phyloP scores from a whole-genome alignment of 331 rosid genomes.

The Prunus yedoensis region DNA sequence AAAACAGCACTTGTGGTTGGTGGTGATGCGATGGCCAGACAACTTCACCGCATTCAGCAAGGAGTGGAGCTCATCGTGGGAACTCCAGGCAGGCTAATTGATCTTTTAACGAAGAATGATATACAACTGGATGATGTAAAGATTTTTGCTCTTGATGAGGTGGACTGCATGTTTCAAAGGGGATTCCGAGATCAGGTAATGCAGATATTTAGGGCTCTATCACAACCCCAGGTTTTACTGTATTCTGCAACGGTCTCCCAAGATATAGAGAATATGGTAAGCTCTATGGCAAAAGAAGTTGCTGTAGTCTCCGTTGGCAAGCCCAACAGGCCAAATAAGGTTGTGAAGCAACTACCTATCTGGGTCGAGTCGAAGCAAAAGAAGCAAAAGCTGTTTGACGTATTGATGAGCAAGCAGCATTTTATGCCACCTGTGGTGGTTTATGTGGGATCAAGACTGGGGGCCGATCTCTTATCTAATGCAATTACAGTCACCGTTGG shows the following conservation, averaged over 20 bases:
- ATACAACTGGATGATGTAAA: constrained; percentile 55
- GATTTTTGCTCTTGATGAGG: constrained; percentile 81
- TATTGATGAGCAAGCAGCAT: constrained; percentile 64
- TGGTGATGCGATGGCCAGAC: constrained; percentile 83
- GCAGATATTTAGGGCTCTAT: constrained; percentile 66
- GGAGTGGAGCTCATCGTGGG: constrained; percentile 84
- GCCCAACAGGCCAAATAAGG: constrained; percentile 68
- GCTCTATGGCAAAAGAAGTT: constrained; percentile 49
- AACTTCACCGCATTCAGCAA: constrained; percentile 72
- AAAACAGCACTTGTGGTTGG: constrained; percentile 95
- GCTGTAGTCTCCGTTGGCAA: constrained; percentile 57
- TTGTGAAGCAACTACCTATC: constrained; percentile 78
- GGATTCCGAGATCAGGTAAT: constrained; percentile 85
- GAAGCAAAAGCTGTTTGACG: constrained; percentile 82
- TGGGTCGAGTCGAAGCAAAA: constrained; percentile 88
- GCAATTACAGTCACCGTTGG: constrained; percentile 72
- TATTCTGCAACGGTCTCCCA: constrained; percentile 78
- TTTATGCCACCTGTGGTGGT: constrained; percentile 79
- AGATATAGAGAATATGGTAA: constrained; percentile 66
- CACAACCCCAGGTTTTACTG: constrained; percentile 81
- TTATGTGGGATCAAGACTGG: constrained; percentile 72
- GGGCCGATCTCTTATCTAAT: constrained; percentile 81
- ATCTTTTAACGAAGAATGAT: constrained; percentile 70
- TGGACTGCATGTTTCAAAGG: constrained; percentile 79
- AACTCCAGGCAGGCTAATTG: constrained; percentile 85